Evolutionary conservation across 495 filamentous ascomycete genomes (phyloP), one percentile per base, ranked within the genome.

Genomic region (Annulohypoxylon nitens): DNA sequence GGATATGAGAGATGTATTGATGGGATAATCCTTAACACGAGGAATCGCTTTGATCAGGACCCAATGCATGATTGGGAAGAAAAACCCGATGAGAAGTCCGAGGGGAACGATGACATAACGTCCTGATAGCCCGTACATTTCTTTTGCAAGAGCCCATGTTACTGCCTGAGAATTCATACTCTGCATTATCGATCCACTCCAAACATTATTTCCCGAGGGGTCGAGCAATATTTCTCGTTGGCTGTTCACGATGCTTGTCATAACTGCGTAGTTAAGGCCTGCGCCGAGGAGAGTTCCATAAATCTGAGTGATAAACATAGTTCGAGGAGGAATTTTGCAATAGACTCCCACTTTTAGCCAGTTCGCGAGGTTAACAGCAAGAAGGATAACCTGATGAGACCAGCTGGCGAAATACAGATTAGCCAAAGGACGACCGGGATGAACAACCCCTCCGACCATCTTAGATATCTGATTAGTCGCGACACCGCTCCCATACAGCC

Each of bases 41-140:
- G 63, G 68, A 20, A 18, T 75, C 76, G 86, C 79, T 8, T 82
- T 64, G 26, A 78, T 74, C 25, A 88, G 61, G 33, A 78, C 16
- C 18, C 84, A 81, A 70, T 88, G 86, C 1, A 82, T 14, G 39
- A 78, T 51, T 9, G 85, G 82, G 6, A 79, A 33, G 9, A 20
- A 82, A 26, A 76, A 77, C 0, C 86, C 87, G 25, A 87, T 80
- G 11, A 70, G 73, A 5, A 88, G 50, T 10, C 86, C 85, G 10
- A 86, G 62, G 9, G 87, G 84, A 0, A 88, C 83, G 61, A 87
- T 81, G 1, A 67, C 33, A 75, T 87, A 85, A 16, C 43, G 51
- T 0, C 53, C 71, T 9, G 78, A 78, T 12, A 61, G 37, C 45
- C 73, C 75, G 73, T 82, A 83, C 41, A 83, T 77, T 43, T 83